These are phyloP conservation scores for Tremella yokohamensis DNA, from an alignment of 768 basidiomycete species.

Conservation along the genomic window DNA sequence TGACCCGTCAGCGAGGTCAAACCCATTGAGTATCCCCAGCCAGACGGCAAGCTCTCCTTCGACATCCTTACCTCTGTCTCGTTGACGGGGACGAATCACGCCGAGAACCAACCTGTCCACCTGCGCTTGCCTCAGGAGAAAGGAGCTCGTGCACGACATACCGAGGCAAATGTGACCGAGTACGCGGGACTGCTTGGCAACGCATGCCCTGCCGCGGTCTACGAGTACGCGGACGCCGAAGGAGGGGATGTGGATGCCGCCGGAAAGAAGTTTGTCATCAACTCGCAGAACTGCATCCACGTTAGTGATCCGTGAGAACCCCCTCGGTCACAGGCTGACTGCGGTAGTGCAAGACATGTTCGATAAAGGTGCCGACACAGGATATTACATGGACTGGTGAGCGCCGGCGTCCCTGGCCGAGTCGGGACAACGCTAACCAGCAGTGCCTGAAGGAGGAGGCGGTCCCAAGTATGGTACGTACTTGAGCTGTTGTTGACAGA, in stretches of 20 bases:
- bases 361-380: slow-evolving; percentile 89
- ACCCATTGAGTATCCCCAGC: slow-evolving; percentile 80
- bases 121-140: slow-evolving; percentile 63
- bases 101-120: slow-evolving; percentile 93
- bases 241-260: slow-evolving; percentile 60
- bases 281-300: slow-evolving; percentile 65
- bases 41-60: slow-evolving; percentile 84
- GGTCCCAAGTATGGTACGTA: slow-evolving; percentile 89
- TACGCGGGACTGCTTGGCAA: slow-evolving; percentile 84
- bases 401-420: not conserved
- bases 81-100: slow-evolving; percentile 89
- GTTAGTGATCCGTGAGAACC: slow-evolving; percentile 62
- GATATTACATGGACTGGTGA: slow-evolving; percentile 78
- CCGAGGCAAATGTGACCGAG: slow-evolving; percentile 64
- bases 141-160: slow-evolving; percentile 63
- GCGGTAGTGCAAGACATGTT: slow-evolving; percentile 80
- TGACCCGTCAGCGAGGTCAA: slow-evolving; percentile 55
- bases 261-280: slow-evolving; percentile 89
- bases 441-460: slow-evolving; percentile 91
- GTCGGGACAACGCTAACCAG: slow-evolving; percentile 2
- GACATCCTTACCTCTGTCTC: slow-evolving; percentile 87
- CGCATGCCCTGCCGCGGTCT: slow-evolving; percentile 92
- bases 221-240: slow-evolving; percentile 85
- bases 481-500: not conserved
- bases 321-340: slow-evolving; percentile 1